Evolutionary conservation across 2,329 filamentous ascomycete genomes (phyloP).

Genomic region (Diplodia seriata): DNA sequence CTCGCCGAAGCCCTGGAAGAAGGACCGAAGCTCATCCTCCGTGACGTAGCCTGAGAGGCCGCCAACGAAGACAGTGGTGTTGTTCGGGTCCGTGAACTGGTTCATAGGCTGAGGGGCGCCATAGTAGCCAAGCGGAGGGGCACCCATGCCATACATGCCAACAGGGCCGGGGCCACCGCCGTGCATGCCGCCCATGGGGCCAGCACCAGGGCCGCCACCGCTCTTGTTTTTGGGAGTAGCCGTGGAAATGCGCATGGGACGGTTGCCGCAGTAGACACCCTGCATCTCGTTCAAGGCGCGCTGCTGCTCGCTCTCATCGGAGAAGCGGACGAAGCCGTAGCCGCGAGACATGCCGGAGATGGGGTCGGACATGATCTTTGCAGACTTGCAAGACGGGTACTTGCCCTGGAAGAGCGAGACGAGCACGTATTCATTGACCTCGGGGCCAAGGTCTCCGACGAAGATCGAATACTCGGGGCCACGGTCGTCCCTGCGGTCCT

Average conservation of each 20-base stretch:
- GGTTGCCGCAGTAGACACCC: conserved; percentile 97
- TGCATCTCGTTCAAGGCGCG: conserved; percentile 97
- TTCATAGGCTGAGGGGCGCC: conserved; percentile 87
- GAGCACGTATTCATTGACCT: conserved; percentile 98
- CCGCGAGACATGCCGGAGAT: conserved; percentile 97
- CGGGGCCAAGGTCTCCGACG: conserved; percentile 94
- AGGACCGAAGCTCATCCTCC: conserved; percentile 98
- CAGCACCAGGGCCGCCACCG: conserved; percentile 60
- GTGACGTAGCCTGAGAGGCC: conserved; percentile 97
- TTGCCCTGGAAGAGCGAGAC: conserved; percentile 96
- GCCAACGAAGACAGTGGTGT: conserved; percentile 98
- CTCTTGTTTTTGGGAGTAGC: conserved; percentile 94
- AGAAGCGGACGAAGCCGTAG: conserved; percentile 97
- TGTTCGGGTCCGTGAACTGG: conserved; percentile 99
- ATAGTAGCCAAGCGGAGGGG: conserved; percentile 70
- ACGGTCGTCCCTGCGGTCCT: conserved; percentile 94
- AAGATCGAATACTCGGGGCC: conserved; percentile 97
- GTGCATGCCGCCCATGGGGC: conserved; percentile 58
- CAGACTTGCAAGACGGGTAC: conserved; percentile 97
- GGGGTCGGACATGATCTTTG: conserved; percentile 99
- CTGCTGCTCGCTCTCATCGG: conserved; percentile 94
- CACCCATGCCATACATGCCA: conserved; percentile 74
- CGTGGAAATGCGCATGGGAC: conserved; percentile 97
- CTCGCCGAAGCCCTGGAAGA: conserved; percentile 99
- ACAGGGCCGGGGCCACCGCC: conserved; percentile 52